phyloP scores from a whole-genome alignment of 352 stramenopile species.

The Aphanomyces stellatus region DNA sequence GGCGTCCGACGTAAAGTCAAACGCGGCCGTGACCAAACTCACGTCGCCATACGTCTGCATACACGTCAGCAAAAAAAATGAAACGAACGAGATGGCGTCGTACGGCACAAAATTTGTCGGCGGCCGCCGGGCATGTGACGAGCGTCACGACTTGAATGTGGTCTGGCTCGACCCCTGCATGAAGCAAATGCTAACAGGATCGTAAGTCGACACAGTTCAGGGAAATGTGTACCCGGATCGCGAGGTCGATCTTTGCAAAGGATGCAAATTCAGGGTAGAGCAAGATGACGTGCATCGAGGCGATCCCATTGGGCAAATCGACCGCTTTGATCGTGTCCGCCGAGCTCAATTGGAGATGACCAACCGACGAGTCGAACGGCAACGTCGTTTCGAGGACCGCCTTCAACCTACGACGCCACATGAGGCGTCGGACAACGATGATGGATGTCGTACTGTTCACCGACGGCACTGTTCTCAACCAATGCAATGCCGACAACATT shows the following conservation, averaged over 20 bases:
- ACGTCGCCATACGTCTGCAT: slow-evolving; percentile 53
- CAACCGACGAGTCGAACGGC: slow-evolving; percentile 56
- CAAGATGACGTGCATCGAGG: slow-evolving; percentile 56
- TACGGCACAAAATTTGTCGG: slow-evolving; percentile 52
- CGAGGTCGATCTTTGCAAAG: slow-evolving; percentile 56
- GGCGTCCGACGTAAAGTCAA: slow-evolving; percentile 47
- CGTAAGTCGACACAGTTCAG: background rate
- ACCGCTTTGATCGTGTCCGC: slow-evolving; percentile 36
- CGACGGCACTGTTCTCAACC: slow-evolving; percentile 5
- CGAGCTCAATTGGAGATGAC: slow-evolving; percentile 35
- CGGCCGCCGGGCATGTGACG: slow-evolving; percentile 68
- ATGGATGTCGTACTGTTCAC: background rate
- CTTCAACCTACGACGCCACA: slow-evolving; percentile 33
- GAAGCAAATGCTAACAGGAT: slow-evolving; percentile 43
- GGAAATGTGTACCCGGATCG: slow-evolving; percentile 43
- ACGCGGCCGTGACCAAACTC: slow-evolving; percentile 67
- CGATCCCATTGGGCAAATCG: slow-evolving; percentile 49
- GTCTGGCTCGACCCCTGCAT: slow-evolving; percentile 60
- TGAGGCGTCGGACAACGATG: too few relatives aligned
- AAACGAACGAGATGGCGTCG: background rate
- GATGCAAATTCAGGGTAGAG: slow-evolving; percentile 55
- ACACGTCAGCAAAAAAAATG: background rate
- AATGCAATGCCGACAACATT: slow-evolving; percentile 70
- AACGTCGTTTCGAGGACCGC: slow-evolving; percentile 45
- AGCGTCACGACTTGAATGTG: slow-evolving; percentile 76